Evolutionary conservation across 2,329 filamentous ascomycete species (phyloP), one percentile per base, ranked within the genome.

Genomic region (Phialophora macrospora): DNA sequence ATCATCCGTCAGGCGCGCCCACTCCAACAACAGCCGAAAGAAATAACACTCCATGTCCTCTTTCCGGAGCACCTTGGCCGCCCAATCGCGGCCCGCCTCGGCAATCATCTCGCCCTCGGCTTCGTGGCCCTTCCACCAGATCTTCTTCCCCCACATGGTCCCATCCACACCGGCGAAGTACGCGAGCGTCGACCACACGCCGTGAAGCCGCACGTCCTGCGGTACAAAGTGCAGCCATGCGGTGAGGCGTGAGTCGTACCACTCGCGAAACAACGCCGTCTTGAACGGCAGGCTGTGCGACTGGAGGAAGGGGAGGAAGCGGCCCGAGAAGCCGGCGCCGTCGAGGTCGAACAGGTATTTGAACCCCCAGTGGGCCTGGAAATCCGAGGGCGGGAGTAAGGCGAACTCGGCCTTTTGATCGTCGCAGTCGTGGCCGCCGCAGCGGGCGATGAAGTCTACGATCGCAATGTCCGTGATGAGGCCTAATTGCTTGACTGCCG

Each of bases 161-260:
- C 75, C 77, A 52, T 74, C 72, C 9, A 79, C 80, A 0, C 89
- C 90, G 4, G 83, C 80, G 73, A 95, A 94, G 77, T 92, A 95
- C 0, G 89, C 85, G 61, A 93, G 77, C 0, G 88, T 91, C 68
- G 86, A 87, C 80, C 90, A 92, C 48, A 95, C 78, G 0, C 85
- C 90, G 66, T 93, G 90, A 22, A 90, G 86, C 2, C 91, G 84
- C 1, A 89, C 71, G 74, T 95, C 91, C 17, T 93, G 78, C 8
- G 92, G 92, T 1, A 94, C 88, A 72, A 92, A 95, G 75, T 96
- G 91, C 52, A 88, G 80, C 91, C 91, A 96, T 0, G 91, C 86
- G 64, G 83, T 84, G 17, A 95, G 77, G 5, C 92, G 85, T 57
- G 88, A 87, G 65, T 91, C 89, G 76, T 89, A 91, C 92, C 92